Evolutionary conservation across 257 asterid genomes (phyloP).

Genomic region (Cynanchum wilfordii): DNA sequence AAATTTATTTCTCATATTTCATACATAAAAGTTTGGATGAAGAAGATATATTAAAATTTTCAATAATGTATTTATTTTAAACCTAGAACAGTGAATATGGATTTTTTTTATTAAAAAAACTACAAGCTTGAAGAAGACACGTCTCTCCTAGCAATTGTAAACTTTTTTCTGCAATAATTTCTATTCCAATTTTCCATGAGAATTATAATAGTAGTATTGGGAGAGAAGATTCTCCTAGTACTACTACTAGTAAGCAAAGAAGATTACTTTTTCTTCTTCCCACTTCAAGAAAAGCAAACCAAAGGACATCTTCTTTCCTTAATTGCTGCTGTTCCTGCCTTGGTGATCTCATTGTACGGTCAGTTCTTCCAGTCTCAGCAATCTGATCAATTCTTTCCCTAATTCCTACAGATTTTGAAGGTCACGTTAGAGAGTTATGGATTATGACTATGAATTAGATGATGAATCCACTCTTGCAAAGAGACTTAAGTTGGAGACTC

Average conservation of each 20-base stretch:
- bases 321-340: not conserved
- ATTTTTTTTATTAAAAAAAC: no score
- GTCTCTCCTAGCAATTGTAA: no score
- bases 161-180: no score
- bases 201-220: not conserved
- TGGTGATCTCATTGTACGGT: not conserved
- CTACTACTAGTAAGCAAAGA: not conserved
- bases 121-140: no score
- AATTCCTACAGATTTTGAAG: not conserved
- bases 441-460: not conserved
- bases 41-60: no score
- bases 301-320: not conserved
- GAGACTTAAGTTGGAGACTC: conserved; percentile 5
- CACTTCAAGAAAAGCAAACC: not conserved
- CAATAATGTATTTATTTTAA: no score
- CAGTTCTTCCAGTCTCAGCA: not conserved
- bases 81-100: no score
- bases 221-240: not conserved
- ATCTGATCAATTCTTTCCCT: not conserved
- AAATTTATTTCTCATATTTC: no score
- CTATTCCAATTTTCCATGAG: not conserved
- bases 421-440: not conserved
- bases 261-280: not conserved
- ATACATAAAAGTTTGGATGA: no score
- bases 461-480: conserved; percentile 8